phyloP scores from a whole-genome alignment of 176 grass and related monocot species.

The Tuctoria greenei region DNA sequence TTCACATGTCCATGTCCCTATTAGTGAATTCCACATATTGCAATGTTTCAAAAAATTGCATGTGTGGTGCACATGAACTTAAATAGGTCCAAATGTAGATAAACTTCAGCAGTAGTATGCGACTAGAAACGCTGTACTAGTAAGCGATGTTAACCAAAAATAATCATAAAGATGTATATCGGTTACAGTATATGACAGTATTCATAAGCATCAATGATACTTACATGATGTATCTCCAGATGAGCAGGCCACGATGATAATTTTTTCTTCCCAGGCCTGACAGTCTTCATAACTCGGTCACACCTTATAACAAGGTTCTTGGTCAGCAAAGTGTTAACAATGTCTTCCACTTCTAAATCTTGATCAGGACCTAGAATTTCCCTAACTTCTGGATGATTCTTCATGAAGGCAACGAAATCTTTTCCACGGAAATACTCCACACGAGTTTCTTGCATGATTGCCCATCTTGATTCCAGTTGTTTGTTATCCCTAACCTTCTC shows the following conservation, averaged over 20 bases:
- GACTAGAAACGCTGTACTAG: not conserved
- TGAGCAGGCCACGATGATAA: conserved; percentile 98
- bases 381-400: conserved; percentile 80
- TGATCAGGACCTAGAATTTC: conserved; percentile 81
- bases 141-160: not conserved
- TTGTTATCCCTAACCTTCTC: conserved; percentile 99
- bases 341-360: conserved; percentile 82
- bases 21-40: no score
- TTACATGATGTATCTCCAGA: conserved; percentile 89
- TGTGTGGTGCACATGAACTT: no score
- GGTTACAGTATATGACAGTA: not conserved
- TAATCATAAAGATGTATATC: not conserved
- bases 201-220: conserved; percentile 13
- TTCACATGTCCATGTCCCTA: no score
- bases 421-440: conserved; percentile 99
- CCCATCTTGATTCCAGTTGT: conserved; percentile 94
- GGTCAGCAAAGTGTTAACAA: conserved; percentile 69
- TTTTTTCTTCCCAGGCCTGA: conserved; percentile 97
- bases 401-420: conserved; percentile 82
- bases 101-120: not conserved
- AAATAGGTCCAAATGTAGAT: not conserved
- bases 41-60: no score
- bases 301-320: conserved; percentile 89
- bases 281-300: conserved; percentile 88
- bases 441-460: conserved; percentile 98